phyloP scores from a whole-genome alignment of 1,139 yeast genomes.

The Lodderomyces oxycetoniae region DNA sequence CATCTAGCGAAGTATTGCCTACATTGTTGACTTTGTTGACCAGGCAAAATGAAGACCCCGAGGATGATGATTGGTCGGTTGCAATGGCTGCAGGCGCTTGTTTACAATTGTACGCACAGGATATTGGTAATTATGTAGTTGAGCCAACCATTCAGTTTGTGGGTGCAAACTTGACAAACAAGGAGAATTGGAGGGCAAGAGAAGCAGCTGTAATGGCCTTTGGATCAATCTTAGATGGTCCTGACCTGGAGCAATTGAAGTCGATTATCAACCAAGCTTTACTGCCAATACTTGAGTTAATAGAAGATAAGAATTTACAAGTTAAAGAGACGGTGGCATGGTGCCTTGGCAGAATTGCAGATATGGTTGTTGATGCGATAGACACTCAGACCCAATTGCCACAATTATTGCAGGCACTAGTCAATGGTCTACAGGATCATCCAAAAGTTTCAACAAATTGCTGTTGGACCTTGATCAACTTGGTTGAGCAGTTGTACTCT shows the following conservation, averaged over 20 bases:
- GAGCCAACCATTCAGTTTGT: constrained; percentile 83
- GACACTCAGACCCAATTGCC: constrained; percentile 63
- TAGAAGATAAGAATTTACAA: constrained; percentile 69
- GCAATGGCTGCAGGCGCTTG: constrained; percentile 99
- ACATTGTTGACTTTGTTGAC: constrained; percentile 74
- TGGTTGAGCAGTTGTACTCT: constrained; percentile 73
- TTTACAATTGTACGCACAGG: constrained; percentile 86
- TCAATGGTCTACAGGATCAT: constrained; percentile 78
- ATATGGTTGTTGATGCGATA: constrained; percentile 74
- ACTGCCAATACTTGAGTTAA: constrained; percentile 67
- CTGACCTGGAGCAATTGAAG: constrained; percentile 68
- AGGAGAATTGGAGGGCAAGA: constrained; percentile 68
- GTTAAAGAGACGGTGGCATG: constrained; percentile 97
- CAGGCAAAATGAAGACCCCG: constrained; percentile 86
- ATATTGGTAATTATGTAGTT: constrained; percentile 80
- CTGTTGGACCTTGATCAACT: constrained; percentile 93
- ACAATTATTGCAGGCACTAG: constrained; percentile 63
- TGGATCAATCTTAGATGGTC: constrained; percentile 95
- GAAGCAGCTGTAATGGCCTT: constrained; percentile 99
- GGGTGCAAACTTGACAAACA: constrained; percentile 58
- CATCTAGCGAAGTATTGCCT: constrained; percentile 82
- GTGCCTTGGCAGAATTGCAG: constrained; percentile 97
- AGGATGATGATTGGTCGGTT: constrained; percentile 96
- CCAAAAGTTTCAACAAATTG: constrained; percentile 92
- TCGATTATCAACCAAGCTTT: constrained; percentile 75